These are phyloP conservation scores for Gymnopilus dilepis DNA, from an alignment of 768 basidiomycete genomes.

Conservation along the genomic window DNA sequence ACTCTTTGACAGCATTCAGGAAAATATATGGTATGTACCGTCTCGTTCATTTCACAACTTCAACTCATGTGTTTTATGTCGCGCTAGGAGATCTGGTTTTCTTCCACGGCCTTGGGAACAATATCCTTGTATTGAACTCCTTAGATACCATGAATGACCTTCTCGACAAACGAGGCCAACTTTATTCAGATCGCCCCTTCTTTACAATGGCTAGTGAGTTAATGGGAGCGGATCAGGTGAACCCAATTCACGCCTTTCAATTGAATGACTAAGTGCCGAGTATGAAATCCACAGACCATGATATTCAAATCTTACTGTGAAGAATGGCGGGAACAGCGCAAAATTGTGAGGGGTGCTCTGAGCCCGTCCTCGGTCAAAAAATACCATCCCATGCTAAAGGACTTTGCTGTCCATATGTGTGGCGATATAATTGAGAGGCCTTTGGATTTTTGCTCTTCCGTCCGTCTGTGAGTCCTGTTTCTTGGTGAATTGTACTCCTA, in stretches of 20 bases:
- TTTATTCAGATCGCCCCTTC: slow-evolving; percentile 16
- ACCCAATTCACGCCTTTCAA: background rate
- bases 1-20: background rate
- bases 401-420: background rate
- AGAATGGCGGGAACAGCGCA: slow-evolving; percentile 24
- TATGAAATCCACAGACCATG: slow-evolving; percentile 16
- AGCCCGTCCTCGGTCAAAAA: slow-evolving; percentile 34
- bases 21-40: slow-evolving; percentile 9
- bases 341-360: slow-evolving; percentile 35
- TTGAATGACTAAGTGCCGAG: no score
- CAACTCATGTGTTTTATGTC: no score
- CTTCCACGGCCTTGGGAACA: slow-evolving; percentile 12
- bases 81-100: slow-evolving; percentile 12
- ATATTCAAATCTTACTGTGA: slow-evolving; percentile 28
- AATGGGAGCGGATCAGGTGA: slow-evolving; percentile 11
- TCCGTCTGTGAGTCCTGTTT: slow-evolving; percentile 3
- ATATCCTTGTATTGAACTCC: slow-evolving; percentile 12
- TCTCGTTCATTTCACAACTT: no score
- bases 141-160: slow-evolving; percentile 8
- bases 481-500: background rate
- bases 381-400: slow-evolving; percentile 37
- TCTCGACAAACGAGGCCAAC: slow-evolving; percentile 16
- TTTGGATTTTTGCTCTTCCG: background rate
- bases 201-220: slow-evolving; percentile 21
- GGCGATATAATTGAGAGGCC: background rate